These are phyloP conservation scores for Monilinia vaccinii-corymbosi DNA, from an alignment of 2,329 filamentous ascomycete species.

Conservation along the genomic window DNA sequence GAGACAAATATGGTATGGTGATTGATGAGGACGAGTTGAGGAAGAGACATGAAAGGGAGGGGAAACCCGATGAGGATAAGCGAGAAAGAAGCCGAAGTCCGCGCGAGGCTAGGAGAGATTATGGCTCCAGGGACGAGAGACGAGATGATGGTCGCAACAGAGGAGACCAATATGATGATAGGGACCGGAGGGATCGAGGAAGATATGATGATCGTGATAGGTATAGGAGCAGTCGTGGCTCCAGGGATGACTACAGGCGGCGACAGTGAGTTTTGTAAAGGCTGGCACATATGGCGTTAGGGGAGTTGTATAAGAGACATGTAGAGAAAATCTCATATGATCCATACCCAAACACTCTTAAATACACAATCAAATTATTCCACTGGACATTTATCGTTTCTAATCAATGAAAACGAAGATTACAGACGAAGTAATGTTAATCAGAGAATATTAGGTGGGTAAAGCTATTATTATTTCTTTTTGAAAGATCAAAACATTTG, in stretches of 20 bases:
- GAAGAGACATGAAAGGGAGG: constrained; percentile 38
- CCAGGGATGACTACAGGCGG: constrained; percentile 5
- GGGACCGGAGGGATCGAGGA: constrained; percentile 16
- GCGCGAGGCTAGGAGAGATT: constrained; percentile 15
- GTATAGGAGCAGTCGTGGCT: background rate
- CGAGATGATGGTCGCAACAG: constrained; percentile 18
- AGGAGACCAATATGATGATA: constrained; percentile 18
- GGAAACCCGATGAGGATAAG: constrained; percentile 23
- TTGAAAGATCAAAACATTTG: background rate
- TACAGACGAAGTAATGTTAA: background rate
- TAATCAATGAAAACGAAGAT: background rate
- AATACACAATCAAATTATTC: background rate
- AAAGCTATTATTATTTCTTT: no score
- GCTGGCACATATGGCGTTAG: background rate
- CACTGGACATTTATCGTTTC: background rate
- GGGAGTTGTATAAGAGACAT: background rate
- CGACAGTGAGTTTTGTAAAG: background rate
- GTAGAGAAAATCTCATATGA: background rate
- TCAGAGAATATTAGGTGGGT: background rate
- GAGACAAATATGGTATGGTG: constrained; percentile 65
- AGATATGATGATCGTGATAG: constrained; percentile 17
- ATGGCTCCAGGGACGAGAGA: constrained; percentile 13
- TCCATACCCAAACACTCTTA: background rate
- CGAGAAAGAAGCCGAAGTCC: constrained; percentile 29
- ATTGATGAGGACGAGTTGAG: constrained; percentile 66